Conservation (phyloP, 2,329 filamentous ascomycete species). For the Eutypa lata region DNA sequence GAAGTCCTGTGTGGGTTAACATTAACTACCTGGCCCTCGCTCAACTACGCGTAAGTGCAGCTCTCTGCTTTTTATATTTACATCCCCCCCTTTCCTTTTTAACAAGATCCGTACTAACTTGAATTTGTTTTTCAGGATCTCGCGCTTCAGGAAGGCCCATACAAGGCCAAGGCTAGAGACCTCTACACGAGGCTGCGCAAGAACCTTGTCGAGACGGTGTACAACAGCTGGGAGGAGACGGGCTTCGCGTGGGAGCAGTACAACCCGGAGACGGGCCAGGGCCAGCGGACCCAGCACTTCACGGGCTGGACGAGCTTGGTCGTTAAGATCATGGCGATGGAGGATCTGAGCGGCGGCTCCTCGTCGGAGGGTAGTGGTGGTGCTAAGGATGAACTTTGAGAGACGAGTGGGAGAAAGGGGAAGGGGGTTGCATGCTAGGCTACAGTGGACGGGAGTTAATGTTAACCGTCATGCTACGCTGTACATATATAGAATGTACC, state of each 20-base stretch:
- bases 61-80: neutral
- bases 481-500: too few species aligned
- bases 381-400: constrained; percentile 47
- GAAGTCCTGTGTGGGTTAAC: constrained; percentile 91
- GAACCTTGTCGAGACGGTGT: constrained; percentile 88
- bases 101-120: constrained; percentile 7
- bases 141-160: constrained; percentile 63
- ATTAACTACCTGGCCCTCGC: constrained; percentile 88
- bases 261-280: constrained; percentile 84
- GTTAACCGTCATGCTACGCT: too few species aligned
- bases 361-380: constrained; percentile 23
- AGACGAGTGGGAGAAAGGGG: too few species aligned
- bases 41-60: constrained; percentile 66
- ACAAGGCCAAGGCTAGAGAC: constrained; percentile 63
- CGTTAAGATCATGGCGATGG: constrained; percentile 96
- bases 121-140: constrained; percentile 53
- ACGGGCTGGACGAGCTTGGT: constrained; percentile 99
- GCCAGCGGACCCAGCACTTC: constrained; percentile 97
- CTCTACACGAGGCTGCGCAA: constrained; percentile 75
- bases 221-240: constrained; percentile 81
- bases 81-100: constrained; percentile 1
- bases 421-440: too few species aligned
- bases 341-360: constrained; percentile 61
- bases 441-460: too few species aligned
- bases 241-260: constrained; percentile 99